phyloP scores from a whole-genome alignment of 805 yeast species.

The Hanseniaspora jakobsenii region DNA sequence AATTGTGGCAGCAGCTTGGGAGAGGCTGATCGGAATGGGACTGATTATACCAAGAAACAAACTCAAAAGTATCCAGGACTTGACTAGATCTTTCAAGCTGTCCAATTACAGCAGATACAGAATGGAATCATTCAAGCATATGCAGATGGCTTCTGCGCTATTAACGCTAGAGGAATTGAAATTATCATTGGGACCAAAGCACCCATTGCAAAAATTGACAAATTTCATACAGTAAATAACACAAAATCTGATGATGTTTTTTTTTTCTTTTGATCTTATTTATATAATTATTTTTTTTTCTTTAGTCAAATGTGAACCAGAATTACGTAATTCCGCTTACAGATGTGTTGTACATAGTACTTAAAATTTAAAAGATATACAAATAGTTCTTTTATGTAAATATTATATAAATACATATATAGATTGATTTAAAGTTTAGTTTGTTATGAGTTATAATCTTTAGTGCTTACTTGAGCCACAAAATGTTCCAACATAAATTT shows the following conservation, averaged over 20 bases:
- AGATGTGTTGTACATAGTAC: too few species aligned
- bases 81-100: conserved; percentile 30
- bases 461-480: too few species aligned
- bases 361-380: too few species aligned
- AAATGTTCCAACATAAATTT: not conserved
- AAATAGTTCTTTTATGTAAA: too few species aligned
- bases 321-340: too few species aligned
- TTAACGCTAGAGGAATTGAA: conserved; percentile 41
- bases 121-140: conserved; percentile 30
- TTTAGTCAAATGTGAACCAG: too few species aligned
- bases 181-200: conserved; percentile 24
- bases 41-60: conserved; percentile 39
- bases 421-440: too few species aligned
- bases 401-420: too few species aligned
- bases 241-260: not conserved
- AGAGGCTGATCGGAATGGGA: conserved; percentile 44
- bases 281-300: not conserved
- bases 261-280: not conserved
- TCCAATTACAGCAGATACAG: conserved; percentile 32
- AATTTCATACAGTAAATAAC: conserved; percentile 24
- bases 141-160: conserved; percentile 41
- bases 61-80: conserved; percentile 33
- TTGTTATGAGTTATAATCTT: too few species aligned
- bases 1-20: conserved; percentile 65
- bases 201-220: conserved; percentile 27